Base-by-base conservation (phyloP, 2,329 filamentous ascomycete genomes). In the Hymenoscyphus repandus region DNA sequence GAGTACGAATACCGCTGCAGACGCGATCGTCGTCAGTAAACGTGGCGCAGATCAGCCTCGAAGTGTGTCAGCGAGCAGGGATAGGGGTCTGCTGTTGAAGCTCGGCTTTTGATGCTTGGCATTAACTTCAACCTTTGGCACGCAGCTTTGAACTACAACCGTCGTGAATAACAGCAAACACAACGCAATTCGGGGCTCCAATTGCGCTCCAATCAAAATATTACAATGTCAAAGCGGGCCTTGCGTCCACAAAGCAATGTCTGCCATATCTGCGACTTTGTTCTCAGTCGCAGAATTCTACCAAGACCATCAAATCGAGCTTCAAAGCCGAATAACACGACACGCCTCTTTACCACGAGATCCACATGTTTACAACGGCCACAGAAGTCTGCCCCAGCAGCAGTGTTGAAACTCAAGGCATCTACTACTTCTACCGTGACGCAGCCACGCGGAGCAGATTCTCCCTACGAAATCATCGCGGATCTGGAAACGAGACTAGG, bases 251-350 rank as follows among this genome's bases (percentile, higher is more conserved):
- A 59, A 40, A 52, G 48, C 58, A 67, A 71, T 50, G 56, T 75
- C 47, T 77, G 75, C 65, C 71, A 72, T 47, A 65, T 70, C 45
- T 77, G 74, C 61, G 61, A 73, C 47, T 66, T 68, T 53, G 58
- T 70, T 27, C 50, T 54, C 43, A 43, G 56, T 44, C 53, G 55
- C 18, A 52, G 54, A 42, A 43, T 41, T 7, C 33, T 47, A 12
- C 5, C 44, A 6, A 54, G 50, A 47, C 47, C 43, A 43, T 32
- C 54, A 41, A 43, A 48, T 47, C 57, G 44, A 46, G 17, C 52
- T 34, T 45, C 44, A 42, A 61, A 56, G 46, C 41, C 47, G 20
- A 40, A 53, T 36, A 53, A 38, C 7, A 49, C 53, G 30, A 46
- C 36, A n/a, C 58, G 58, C 27, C 32, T 45, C 33, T 60, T 63